Percentiles rank a stretch among this genome's conserved stretches.
Conservation (phyloP, 257 asterid species). For the Solanum megistacrolobum region DNA sequence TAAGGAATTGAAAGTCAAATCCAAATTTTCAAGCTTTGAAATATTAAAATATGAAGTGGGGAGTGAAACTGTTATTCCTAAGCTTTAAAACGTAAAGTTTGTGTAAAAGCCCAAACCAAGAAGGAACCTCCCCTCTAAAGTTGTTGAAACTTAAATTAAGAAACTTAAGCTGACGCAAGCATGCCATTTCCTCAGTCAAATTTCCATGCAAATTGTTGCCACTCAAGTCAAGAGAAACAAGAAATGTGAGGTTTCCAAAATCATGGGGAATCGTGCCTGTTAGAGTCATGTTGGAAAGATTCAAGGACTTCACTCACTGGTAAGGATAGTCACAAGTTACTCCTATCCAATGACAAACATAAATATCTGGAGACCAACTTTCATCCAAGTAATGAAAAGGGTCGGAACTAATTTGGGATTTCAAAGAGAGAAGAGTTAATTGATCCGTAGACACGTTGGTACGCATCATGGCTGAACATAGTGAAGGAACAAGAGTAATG, state of each 20-base stretch:
- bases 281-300: not conserved
- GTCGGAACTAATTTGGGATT: not conserved
- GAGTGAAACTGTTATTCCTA: not conserved
- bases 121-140: not conserved
- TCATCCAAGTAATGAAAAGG: not conserved
- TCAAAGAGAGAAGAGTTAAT: not conserved
- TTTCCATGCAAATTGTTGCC: no score
- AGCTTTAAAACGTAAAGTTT: not conserved
- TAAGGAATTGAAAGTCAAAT: no score
- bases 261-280: accelerated
- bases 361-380: not conserved
- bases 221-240: no score
- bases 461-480: not conserved
- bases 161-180: not conserved
- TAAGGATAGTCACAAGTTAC: not conserved
- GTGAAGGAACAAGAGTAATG: not conserved
- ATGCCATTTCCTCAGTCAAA: not conserved
- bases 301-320: not conserved
- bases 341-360: not conserved
- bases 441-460: not conserved
- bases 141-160: not conserved
- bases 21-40: no score
- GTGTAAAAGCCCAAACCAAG: no score
- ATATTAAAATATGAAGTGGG: no score
- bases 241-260: no score